phyloP scores from a whole-genome alignment of 106 monocot genomes.

The Dioscorea dumetorum region DNA sequence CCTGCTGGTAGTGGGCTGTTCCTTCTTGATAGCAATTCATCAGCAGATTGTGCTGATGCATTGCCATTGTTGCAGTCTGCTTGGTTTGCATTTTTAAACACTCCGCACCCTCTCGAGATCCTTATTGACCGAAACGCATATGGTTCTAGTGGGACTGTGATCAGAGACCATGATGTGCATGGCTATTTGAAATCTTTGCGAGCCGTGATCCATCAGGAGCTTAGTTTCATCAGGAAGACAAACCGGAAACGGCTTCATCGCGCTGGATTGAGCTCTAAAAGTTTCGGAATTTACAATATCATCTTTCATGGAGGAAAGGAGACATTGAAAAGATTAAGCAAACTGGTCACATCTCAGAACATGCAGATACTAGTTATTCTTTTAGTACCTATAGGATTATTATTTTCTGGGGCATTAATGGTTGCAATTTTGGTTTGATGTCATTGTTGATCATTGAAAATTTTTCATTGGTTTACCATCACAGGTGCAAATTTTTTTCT shows the following conservation, averaged over 20 bases:
- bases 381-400: constrained; percentile 10
- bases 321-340: constrained; percentile 13
- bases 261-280: constrained; percentile 2
- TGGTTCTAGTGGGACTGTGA: constrained; percentile 14
- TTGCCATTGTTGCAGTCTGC: constrained; percentile 10
- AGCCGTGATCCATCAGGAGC: constrained; percentile 13
- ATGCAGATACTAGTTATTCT: constrained; percentile 13
- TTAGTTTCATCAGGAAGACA: constrained; percentile 4
- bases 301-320: constrained; percentile 14
- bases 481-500: no score
- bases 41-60: neutral
- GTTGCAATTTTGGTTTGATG: neutral
- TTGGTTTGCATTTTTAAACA: constrained; percentile 24
- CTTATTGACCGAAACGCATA: constrained; percentile 21
- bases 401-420: constrained; percentile 11
- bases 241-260: neutral
- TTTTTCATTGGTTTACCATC: neutral
- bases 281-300: neutral
- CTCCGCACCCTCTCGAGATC: constrained; percentile 36
- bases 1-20: constrained; percentile 23
- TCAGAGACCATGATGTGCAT: constrained; percentile 22
- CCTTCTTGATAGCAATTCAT: constrained; percentile 4
- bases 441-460: neutral
- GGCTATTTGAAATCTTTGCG: constrained; percentile 16
- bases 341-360: constrained; percentile 7